Base-by-base conservation (phyloP, 2,329 filamentous ascomycete genomes). In the Colletotrichum acutatum region DNA sequence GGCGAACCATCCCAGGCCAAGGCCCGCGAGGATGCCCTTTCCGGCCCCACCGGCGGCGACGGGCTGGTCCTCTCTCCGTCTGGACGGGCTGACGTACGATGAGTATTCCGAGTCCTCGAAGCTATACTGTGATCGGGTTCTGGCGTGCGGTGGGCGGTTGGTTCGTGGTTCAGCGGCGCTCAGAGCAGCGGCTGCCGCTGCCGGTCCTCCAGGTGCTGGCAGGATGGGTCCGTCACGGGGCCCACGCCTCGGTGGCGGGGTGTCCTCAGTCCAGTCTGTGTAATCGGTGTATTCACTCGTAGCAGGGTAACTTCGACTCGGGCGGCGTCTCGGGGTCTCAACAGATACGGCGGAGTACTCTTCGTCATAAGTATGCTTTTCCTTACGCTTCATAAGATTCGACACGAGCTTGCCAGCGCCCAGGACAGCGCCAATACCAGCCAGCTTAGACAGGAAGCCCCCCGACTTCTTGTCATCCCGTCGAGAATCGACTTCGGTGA, bases 1-100 rank as follows among this genome's bases (percentile, higher is more conserved):
- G 7, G 90, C 89, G 60, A 95, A 83, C 84, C 92, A 93, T 9
- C 92, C 93, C 42, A 93, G 84, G 2, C 92, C 92, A 30, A 94
- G 82, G 2, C 91, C 86, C 9, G 89, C 91, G 62, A 92, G 78
- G 16, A 90, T 76, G 1, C 89, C 89, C 75, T 92, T 90, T 26
- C 86, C 87, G n/a, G 86, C 81, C 0, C 86, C 86, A 74, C 88
- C 87, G 14, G 81, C 77, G 42, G 68, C 84, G 81, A 77, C 78
- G 68, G 86, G 83, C 7, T 74, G 82, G 24, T 86, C 84, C 8
- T 85, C 85, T 14, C 83, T 85, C 57, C 89, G 88, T 66, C 87
- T 86, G 57, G 92, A 94, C 14, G 90, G 91, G 75, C 89, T 93
- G 54, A 88, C 85, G 74, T 90, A 90, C 0, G 89, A 90, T 0